phyloP scores from a whole-genome alignment of 2,329 filamentous ascomycete species.

The Fusarium secorum region DNA sequence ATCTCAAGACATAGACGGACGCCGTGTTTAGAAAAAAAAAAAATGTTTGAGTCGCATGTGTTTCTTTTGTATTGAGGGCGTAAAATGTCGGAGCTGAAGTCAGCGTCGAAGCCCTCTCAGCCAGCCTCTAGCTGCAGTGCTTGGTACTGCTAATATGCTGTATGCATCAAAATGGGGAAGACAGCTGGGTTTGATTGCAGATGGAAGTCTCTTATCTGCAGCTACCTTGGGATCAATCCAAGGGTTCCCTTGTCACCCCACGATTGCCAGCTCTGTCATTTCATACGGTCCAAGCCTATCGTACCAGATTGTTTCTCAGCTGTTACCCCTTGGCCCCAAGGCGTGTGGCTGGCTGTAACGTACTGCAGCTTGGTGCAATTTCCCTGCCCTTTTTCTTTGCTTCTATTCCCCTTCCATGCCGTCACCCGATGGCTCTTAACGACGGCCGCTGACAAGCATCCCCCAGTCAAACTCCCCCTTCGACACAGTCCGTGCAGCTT shows the following conservation, averaged over 20 bases:
- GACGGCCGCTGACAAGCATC: slow-evolving; percentile 40
- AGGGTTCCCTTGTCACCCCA: slow-evolving; percentile 34
- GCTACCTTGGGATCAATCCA: slow-evolving; percentile 20
- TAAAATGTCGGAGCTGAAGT: slow-evolving; percentile 30
- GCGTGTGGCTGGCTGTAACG: slow-evolving; percentile 31
- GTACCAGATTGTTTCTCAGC: slow-evolving; percentile 17
- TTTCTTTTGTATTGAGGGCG: slow-evolving; percentile 16
- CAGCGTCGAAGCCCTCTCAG: slow-evolving; percentile 21
- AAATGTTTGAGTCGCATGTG: slow-evolving; percentile 17
- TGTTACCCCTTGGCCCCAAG: slow-evolving; percentile 11
- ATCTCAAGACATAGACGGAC: slow-evolving; percentile 23
- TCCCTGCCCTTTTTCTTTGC: slow-evolving; percentile 36
- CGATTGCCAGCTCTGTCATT: slow-evolving; percentile 28
- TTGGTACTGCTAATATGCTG: slow-evolving; percentile 7
- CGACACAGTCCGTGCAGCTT: slow-evolving; percentile 75
- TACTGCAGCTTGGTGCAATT: slow-evolving; percentile 29
- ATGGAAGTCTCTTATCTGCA: slow-evolving; percentile 16
- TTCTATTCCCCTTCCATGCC: slow-evolving; percentile 37
- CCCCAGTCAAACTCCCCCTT: slow-evolving; percentile 65
- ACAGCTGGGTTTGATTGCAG: slow-evolving; percentile 3
- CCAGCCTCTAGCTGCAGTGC: slow-evolving; percentile 3
- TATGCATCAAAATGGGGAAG: slow-evolving; percentile 8
- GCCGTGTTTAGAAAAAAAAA: slow-evolving; percentile 4
- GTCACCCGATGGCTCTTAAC: slow-evolving; percentile 24
- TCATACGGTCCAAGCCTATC: slow-evolving; percentile 3